Conservation (phyloP, 2,329 filamentous ascomycete species). For the Aspergillus terreus region DNA sequence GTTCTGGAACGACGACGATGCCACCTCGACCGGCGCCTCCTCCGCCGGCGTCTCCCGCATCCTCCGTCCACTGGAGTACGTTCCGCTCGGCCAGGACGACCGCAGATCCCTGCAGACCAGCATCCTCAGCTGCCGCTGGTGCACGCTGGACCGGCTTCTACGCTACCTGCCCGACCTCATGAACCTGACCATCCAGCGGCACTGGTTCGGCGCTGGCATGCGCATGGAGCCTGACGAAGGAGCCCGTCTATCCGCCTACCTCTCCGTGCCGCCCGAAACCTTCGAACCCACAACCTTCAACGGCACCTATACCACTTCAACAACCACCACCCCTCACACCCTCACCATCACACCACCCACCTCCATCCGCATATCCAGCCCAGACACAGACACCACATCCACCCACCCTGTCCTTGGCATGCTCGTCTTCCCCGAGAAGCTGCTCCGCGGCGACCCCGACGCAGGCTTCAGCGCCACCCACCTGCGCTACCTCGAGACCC, state of each 20-base stretch:
- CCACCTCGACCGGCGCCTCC: not conserved
- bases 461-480: constrained; percentile 28
- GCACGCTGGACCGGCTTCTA: constrained; percentile 32
- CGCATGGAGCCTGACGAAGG: constrained; percentile 16
- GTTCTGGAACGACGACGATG: constrained; percentile 31
- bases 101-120: constrained; percentile 31
- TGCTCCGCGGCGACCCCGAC: constrained; percentile 11
- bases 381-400: constrained; percentile 5
- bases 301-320: constrained; percentile 9
- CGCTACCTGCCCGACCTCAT: constrained; percentile 32
- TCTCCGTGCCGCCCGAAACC: constrained; percentile 12
- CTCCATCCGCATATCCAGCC: constrained; percentile 16
- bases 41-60: constrained; percentile 23
- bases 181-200: constrained; percentile 29
- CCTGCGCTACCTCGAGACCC: constrained; percentile 32
- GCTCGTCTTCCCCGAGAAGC: constrained; percentile 15
- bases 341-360: constrained; percentile 19
- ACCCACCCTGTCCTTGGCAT: constrained; percentile 18
- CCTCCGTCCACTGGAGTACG: constrained; percentile 35
- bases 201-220: constrained; percentile 28
- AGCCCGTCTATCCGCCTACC: constrained; percentile 17
- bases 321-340: constrained; percentile 12
- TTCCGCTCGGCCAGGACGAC: constrained; percentile 21
- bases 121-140: constrained; percentile 39
- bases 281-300: constrained; percentile 10